Percentiles rank a stretch among this genome's conserved stretches.
Conservation (phyloP, 768 basidiomycete species). For the Suillus subalutaceus region DNA sequence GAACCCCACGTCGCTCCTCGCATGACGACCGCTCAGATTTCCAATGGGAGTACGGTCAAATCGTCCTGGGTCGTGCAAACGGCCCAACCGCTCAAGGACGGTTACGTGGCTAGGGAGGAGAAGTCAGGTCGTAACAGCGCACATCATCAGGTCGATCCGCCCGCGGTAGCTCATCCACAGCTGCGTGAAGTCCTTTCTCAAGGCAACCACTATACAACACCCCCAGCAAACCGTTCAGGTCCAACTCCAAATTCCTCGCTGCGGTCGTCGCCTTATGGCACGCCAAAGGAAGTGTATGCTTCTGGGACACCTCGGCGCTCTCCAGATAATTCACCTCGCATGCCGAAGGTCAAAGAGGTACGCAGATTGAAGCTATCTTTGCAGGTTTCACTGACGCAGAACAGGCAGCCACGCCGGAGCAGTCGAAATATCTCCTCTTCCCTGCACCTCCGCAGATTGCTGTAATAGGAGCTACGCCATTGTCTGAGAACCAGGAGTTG, state of each 20-base stretch:
- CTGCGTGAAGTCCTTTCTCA: constrained; percentile 37
- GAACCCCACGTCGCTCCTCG: constrained; percentile 18
- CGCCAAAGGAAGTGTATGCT: constrained; percentile 19
- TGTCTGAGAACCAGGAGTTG: constrained; percentile 22
- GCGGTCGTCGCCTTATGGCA: constrained; percentile 26
- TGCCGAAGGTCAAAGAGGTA: constrained; percentile 30
- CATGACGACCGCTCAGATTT: constrained; percentile 15
- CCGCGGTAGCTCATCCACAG: constrained; percentile 23
- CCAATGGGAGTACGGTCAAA: constrained; percentile 27
- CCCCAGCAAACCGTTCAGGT: constrained; percentile 19
- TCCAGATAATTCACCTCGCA: constrained; percentile 26
- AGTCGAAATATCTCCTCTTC: constrained; percentile 15
- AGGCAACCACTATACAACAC: constrained; percentile 19
- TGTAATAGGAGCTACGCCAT: constrained; percentile 33
- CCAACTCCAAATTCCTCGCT: constrained; percentile 27
- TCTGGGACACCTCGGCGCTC: constrained; percentile 27
- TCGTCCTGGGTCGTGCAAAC: constrained; percentile 37
- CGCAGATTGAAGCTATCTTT: background rate
- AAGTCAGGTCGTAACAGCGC: constrained; percentile 22
- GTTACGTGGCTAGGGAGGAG: constrained; percentile 29
- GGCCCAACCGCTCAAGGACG: constrained; percentile 19
- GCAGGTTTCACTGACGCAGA: constrained; percentile 15
- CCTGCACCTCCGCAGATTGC: constrained; percentile 32
- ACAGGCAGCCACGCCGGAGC: constrained; percentile 28
- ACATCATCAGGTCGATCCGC: constrained; percentile 23